Evolutionary conservation across 441 rosid genomes (phyloP), one percentile per base, ranked within the genome.

Genomic region (Populus hybrid): DNA sequence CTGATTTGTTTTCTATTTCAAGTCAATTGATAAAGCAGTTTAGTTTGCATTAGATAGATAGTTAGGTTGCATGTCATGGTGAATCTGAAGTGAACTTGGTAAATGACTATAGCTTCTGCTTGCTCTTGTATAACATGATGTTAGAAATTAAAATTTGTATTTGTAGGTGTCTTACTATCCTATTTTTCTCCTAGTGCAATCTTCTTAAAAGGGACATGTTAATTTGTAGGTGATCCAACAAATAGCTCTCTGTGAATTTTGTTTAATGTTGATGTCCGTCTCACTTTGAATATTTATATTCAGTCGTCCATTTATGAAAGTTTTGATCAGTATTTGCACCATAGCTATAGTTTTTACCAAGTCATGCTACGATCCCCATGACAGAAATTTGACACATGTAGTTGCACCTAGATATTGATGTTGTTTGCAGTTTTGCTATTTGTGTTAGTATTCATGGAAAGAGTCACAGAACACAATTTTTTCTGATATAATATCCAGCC

Each of bases 221-320:
- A 80, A 77, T 82, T 74, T 79, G 84, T 80, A 71, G 82, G 78
- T 75, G 81, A 79, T 75, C 74, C 78, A 81, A 67, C 74, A 75
- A 63, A 80, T 82, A 75, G 80, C 73, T 71, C 78, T 80, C 59
- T 20, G 50, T 36, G 78, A 82, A 77, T 69, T 65, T 80, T 71
- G 42, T 72, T 32, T 80, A 71, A 71, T 75, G 76, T 70, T 75
- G 83, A 78, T 83, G 77, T 82, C 75, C 46, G 16, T 74, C 75
- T 84, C 80, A 16, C 81, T 64, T 78, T 70, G 23, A 42, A 67
- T 63, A 50, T 78, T 74, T 59, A 72, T 69, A 35, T 74, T 76
- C 78, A 20, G 68, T 61, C 38, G 61, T 63, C 20, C 61, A 26
- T 21, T 38, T 68, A 63, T 80, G 71, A 66, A 65, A 77, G 75